phyloP scores from a whole-genome alignment of 805 yeast genomes.

The Saitoella complicata region DNA sequence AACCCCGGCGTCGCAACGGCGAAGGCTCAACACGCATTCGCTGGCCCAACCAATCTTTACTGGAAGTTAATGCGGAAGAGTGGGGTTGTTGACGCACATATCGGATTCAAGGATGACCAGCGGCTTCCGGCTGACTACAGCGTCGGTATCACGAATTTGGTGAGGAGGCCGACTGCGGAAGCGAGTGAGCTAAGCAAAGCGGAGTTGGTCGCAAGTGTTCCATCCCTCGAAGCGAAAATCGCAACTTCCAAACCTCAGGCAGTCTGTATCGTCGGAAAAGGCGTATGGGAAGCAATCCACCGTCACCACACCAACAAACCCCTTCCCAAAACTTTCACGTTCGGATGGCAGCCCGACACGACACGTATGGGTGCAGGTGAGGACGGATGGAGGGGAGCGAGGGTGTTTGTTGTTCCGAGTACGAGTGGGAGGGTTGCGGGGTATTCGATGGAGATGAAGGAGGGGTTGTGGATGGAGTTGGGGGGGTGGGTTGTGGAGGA shows the following conservation, averaged over 20 bases:
- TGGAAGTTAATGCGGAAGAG: conserved; percentile 49
- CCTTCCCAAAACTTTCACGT: conserved; percentile 26
- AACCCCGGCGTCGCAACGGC: conserved; percentile 59
- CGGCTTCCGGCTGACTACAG: conserved; percentile 27
- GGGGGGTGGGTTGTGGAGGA: conserved; percentile 7
- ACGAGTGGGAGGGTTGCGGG: conserved; percentile 57
- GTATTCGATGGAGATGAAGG: conserved; percentile 29
- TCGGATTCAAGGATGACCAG: conserved; percentile 14
- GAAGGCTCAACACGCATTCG: conserved; percentile 48
- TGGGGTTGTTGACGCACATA: conserved; percentile 22
- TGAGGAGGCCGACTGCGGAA: conserved; percentile 43
- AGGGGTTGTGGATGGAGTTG: conserved; percentile 33
- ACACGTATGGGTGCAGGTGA: conserved; percentile 17
- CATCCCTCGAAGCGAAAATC: conserved; percentile 33
- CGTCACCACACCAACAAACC: conserved; percentile 22
- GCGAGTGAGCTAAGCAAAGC: conserved; percentile 34
- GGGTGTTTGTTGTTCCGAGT: conserved; percentile 47
- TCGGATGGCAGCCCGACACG: conserved; percentile 32
- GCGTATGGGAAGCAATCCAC: conserved; percentile 51
- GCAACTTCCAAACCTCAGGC: conserved; percentile 24
- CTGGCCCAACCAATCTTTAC: conserved; percentile 50
- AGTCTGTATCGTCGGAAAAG: conserved; percentile 53
- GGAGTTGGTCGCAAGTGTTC: conserved; percentile 44
- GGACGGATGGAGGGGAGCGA: conserved; percentile 5
- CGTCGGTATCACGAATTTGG: conserved; percentile 60